Conservation (phyloP, 1,139 yeast genomes). For the Petasospora rhodanensis region DNA sequence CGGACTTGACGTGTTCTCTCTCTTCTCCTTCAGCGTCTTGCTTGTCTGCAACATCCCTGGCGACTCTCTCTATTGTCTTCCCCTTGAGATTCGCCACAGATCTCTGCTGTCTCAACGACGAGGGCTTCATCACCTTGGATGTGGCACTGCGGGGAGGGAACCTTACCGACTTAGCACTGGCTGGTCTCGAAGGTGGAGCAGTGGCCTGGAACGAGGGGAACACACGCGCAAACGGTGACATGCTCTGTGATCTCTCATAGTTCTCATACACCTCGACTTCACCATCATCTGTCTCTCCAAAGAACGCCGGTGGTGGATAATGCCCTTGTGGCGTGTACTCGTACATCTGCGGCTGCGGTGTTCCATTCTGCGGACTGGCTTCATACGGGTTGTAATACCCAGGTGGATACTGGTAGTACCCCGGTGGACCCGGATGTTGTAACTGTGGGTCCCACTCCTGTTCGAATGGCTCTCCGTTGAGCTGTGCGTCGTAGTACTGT, state of each 20-base stretch:
- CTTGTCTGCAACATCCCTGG: no score
- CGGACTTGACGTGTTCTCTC: not conserved
- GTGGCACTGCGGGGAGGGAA: constrained; percentile 13
- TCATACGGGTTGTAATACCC: no score
- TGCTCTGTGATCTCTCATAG: constrained; percentile 13
- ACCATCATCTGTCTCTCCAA: constrained; percentile 9
- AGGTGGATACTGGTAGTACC: no score
- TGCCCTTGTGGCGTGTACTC: constrained; percentile 1
- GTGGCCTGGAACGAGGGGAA: constrained; percentile 32
- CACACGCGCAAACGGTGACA: constrained; percentile 27
- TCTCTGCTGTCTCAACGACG: constrained; percentile 7
- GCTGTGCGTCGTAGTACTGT: constrained; percentile 27
- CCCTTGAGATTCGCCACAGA: not conserved
- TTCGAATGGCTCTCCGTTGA: constrained; percentile 17
- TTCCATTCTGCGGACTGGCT: no score
- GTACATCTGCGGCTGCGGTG: no score
- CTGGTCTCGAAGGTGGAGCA: constrained; percentile 25
- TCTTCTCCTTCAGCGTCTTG: not conserved
- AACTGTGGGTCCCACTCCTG: no score
- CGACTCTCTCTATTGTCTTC: not conserved
- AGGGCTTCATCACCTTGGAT: constrained; percentile 5
- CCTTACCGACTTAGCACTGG: constrained; percentile 16
- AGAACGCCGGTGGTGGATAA: constrained; percentile 6
- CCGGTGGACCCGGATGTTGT: no score
- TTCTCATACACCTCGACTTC: constrained; percentile 21